Percentiles rank a stretch among this genome's conserved stretches.
Conservation (phyloP, 257 asterid genomes). For the Solanum sejunctum region DNA sequence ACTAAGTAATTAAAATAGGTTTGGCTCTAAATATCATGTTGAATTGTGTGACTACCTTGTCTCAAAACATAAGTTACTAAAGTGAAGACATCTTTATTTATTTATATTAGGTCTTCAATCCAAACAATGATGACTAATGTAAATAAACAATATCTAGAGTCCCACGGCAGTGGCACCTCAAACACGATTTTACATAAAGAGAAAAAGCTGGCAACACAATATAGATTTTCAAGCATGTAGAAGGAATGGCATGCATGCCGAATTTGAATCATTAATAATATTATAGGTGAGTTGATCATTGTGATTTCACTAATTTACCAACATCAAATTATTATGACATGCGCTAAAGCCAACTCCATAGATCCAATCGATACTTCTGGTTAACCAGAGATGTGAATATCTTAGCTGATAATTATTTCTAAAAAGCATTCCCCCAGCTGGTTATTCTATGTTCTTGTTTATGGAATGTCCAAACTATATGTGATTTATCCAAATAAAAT, state of each 20-base stretch:
- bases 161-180: background rate
- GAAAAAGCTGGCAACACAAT: background rate
- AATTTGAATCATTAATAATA: background rate
- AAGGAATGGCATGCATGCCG: background rate
- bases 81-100: background rate
- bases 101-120: background rate
- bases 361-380: background rate
- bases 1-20: background rate
- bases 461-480: background rate
- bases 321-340: background rate
- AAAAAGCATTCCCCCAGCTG: background rate
- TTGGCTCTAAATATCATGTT: background rate
- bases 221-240: background rate
- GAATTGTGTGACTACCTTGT: background rate
- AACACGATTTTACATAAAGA: background rate
- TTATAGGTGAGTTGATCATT: background rate
- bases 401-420: background rate
- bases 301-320: background rate
- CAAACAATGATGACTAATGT: background rate
- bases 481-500: background rate
- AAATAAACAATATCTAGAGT: background rate
- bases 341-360: background rate
- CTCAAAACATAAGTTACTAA: background rate
- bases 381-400: background rate
- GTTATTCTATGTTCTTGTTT: background rate